These are phyloP conservation scores for Pichia manshurica DNA, from an alignment of 805 yeast genomes.

Conservation along the genomic window DNA sequence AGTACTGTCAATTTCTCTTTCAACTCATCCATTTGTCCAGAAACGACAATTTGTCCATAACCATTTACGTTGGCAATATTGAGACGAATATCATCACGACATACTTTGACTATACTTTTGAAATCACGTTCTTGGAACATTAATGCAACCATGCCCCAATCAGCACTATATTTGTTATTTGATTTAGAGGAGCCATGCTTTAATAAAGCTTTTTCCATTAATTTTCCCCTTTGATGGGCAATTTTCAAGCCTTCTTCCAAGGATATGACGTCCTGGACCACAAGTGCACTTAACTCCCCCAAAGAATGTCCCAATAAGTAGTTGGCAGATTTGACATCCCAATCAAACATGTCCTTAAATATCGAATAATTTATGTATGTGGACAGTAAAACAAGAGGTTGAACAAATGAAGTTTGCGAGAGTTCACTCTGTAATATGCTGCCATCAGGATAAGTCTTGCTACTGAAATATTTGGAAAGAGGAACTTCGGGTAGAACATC, in stretches of 20 bases:
- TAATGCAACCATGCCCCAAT: conserved; percentile 33
- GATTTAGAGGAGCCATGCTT: conserved; percentile 10
- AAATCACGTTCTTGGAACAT: conserved; percentile 25
- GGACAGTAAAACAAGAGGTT: conserved; percentile 16
- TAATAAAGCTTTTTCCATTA: conserved; percentile 28
- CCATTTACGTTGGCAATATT: conserved; percentile 30
- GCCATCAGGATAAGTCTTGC: not conserved
- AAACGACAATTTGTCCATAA: conserved; percentile 31
- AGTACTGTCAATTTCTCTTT: conserved; percentile 14
- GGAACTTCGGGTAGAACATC: conserved; percentile 11
- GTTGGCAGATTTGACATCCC: conserved; percentile 19
- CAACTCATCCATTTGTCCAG: conserved; percentile 24
- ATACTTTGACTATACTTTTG: conserved; percentile 14
- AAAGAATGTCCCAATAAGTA: conserved; percentile 32
- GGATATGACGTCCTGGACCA: conserved; percentile 23
- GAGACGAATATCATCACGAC: conserved; percentile 16
- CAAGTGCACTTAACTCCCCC: conserved; percentile 31
- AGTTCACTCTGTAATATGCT: not conserved
- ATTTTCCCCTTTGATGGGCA: conserved; percentile 26
- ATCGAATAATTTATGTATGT: conserved; percentile 22
- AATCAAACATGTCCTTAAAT: conserved; percentile 14
- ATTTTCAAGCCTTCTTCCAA: conserved; percentile 24
- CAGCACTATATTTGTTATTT: not conserved
- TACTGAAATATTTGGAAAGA: conserved; percentile 17
- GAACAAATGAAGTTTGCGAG: conserved; percentile 12